These are phyloP conservation scores for Aspergillus niger DNA, from an alignment of 2,329 filamentous ascomycete species.

Conservation along the genomic window DNA sequence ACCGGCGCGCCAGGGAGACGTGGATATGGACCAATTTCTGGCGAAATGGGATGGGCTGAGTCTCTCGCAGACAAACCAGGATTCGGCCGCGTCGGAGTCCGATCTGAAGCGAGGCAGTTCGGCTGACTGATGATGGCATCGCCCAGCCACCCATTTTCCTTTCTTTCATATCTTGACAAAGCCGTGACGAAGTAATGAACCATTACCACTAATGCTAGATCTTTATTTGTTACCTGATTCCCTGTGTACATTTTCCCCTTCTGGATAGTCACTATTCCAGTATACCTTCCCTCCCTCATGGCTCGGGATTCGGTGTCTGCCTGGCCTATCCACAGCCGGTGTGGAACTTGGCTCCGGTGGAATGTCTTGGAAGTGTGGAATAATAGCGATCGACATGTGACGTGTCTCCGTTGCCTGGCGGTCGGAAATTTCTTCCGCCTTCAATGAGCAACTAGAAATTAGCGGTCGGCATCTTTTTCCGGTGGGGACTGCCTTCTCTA, in stretches of 20 bases:
- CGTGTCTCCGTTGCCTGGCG: not conserved
- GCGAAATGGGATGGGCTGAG: slow-evolving; percentile 32
- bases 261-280: not conserved
- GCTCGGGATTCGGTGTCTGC: not conserved
- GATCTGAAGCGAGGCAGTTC: not conserved
- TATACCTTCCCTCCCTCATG: too few relatives aligned
- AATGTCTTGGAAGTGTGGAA: not conserved
- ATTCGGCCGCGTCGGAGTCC: not conserved
- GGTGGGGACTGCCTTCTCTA: not conserved
- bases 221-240: too few relatives aligned
- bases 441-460: not conserved
- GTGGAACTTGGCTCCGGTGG: not conserved
- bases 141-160: too few relatives aligned
- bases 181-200: not conserved
- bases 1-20: slow-evolving; percentile 3
- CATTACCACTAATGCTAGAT: not conserved
- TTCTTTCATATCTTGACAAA: not conserved
- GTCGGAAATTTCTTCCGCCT: not conserved
- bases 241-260: not conserved
- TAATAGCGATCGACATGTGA: not conserved
- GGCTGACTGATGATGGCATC: not conserved
- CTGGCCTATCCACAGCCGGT: not conserved
- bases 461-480: not conserved
- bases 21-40: slow-evolving; percentile 29
- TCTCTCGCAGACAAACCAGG: slow-evolving; percentile 1